A percentile compares a stretch with the other conserved stretches of the same genome.
Evolutionary conservation across 768 basidiomycete species (phyloP).

Genomic region (Rhizopogon vulgaris): DNA sequence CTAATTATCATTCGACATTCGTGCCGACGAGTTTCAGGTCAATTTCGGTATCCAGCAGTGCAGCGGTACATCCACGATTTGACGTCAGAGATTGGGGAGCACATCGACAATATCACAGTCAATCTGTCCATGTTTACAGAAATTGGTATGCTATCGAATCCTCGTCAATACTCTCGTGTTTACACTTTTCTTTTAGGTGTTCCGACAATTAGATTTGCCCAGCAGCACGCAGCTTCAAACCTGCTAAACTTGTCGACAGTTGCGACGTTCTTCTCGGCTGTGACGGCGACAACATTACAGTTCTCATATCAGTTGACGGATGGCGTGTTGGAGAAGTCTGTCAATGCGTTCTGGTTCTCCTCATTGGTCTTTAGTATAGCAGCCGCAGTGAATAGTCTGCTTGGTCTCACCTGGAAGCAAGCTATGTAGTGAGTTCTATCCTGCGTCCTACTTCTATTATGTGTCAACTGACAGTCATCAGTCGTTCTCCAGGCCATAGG

Average conservation of each 20-base stretch:
- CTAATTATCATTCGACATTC: not conserved
- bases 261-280: conserved; percentile 50
- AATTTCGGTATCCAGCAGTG: conserved; percentile 47
- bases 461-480: conserved; percentile 20
- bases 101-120: conserved; percentile 45
- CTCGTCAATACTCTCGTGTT: not conserved
- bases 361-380: conserved; percentile 50
- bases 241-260: conserved; percentile 46
- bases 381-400: conserved; percentile 46
- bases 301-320: conserved; percentile 34
- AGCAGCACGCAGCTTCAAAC: conserved; percentile 44
- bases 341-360: conserved; percentile 51
- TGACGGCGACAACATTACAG: conserved; percentile 45
- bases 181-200: conserved; percentile 30
- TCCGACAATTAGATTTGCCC: conserved; percentile 49
- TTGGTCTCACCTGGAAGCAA: conserved; percentile 51
- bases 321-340: conserved; percentile 32
- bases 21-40: conserved; percentile 26
- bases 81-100: conserved; percentile 45
- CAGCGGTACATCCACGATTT: conserved; percentile 52
- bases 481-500: conserved; percentile 48
- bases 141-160: conserved; percentile 30
- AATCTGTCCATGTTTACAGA: conserved; percentile 49
- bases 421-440: conserved; percentile 44
- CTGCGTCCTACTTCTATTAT: conserved; percentile 4